A percentile compares a stretch with the other conserved stretches of the same genome.
These are phyloP conservation scores for Exophiala sideris DNA, from an alignment of 2,329 filamentous ascomycete genomes.

Conservation along the genomic window DNA sequence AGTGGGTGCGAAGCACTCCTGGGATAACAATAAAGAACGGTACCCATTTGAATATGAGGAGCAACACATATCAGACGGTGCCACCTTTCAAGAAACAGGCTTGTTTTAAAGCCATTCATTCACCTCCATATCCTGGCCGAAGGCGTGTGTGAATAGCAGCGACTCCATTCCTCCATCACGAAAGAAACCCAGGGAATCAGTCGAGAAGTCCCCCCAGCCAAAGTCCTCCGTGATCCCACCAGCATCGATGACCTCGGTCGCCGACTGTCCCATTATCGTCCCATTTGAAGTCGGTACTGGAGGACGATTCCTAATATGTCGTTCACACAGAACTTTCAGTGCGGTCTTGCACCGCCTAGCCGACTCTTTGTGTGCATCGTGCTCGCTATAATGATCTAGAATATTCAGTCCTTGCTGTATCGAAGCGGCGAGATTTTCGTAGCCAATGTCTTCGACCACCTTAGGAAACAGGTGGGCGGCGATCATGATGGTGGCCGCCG, in stretches of 20 bases:
- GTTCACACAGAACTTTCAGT: neutral
- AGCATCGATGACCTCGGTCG: neutral
- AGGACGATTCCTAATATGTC: neutral
- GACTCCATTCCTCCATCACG: neutral
- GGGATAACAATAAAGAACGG: too few species aligned
- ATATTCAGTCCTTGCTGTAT: neutral
- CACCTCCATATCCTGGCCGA: too few species aligned
- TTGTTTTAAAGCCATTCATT: too few species aligned
- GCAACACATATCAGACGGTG: too few species aligned
- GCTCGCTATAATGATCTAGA: neutral
- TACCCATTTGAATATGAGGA: too few species aligned
- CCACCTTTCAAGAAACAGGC: too few species aligned
- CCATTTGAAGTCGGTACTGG: neutral
- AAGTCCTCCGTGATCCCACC: neutral
- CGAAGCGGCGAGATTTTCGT: neutral
- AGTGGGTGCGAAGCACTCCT: too few species aligned
- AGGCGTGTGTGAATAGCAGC: neutral
- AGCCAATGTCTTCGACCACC: neutral
- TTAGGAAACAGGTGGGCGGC: neutral
- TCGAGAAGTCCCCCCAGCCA: neutral
- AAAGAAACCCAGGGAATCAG: neutral
- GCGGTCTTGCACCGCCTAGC: neutral
- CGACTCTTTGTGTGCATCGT: neutral
- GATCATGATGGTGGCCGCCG: slow-evolving; percentile 21
- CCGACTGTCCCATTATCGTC: neutral